These are phyloP conservation scores for Verticillium nubilum DNA, from an alignment of 2,329 filamentous ascomycete species.

Conservation along the genomic window DNA sequence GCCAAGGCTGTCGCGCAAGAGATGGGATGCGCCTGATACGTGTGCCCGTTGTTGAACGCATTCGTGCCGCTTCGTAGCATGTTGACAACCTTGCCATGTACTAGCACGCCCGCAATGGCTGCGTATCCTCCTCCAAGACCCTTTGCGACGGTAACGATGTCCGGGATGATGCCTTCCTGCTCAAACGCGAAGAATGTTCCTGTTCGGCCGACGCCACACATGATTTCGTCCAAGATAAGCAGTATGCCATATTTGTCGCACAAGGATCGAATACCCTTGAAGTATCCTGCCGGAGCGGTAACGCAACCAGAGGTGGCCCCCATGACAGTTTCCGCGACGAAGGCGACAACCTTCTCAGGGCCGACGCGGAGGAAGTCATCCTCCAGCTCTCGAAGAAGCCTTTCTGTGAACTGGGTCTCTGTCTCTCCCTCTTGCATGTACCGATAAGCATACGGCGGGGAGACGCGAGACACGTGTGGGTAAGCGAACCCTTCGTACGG, in stretches of 20 bases:
- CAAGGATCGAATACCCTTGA: constrained; percentile 44
- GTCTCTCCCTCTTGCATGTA: constrained; percentile 25
- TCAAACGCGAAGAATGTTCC: constrained; percentile 61
- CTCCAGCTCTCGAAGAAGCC: constrained; percentile 39
- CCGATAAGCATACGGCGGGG: constrained; percentile 40
- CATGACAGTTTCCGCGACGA: constrained; percentile 63
- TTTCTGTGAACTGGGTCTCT: constrained; percentile 30
- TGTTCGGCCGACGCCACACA: constrained; percentile 61
- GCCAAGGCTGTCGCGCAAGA: constrained; percentile 20
- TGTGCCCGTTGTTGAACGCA: constrained; percentile 17
- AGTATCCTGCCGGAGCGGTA: constrained; percentile 45
- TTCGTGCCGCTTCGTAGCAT: constrained; percentile 40
- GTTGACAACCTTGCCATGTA: constrained; percentile 43
- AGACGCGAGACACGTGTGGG: constrained; percentile 19
- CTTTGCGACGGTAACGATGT: constrained; percentile 55
- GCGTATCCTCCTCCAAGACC: constrained; percentile 52
- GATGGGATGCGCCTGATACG: constrained; percentile 20
- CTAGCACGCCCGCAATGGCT: constrained; percentile 49
- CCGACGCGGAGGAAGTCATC: constrained; percentile 39
- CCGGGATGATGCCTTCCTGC: constrained; percentile 43
- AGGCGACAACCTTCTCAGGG: constrained; percentile 38
- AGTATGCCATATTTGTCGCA: constrained; percentile 51
- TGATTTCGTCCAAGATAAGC: constrained; percentile 56
- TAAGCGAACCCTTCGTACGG: constrained; percentile 20
- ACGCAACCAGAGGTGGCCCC: constrained; percentile 48